Evolutionary conservation across 768 basidiomycete species (phyloP).

Genomic region (Suillus subluteus): DNA sequence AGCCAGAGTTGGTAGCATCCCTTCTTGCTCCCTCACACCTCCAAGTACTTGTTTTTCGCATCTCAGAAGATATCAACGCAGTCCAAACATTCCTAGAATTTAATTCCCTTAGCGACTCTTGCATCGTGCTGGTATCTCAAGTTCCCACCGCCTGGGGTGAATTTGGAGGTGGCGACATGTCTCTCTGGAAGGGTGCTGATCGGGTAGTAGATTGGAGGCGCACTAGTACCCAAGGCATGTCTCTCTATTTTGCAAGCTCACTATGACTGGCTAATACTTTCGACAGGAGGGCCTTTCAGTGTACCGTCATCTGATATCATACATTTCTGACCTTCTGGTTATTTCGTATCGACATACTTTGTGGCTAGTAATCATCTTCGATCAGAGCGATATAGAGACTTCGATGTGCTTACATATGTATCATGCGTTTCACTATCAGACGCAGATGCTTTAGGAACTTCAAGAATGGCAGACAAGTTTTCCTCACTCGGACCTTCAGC

Average conservation of each 20-base stretch:
- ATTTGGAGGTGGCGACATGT: not conserved
- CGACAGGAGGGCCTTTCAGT: not conserved
- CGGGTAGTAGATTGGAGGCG: not conserved
- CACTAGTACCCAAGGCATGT: not conserved
- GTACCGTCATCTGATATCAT: too few species aligned
- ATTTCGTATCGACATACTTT: too few species aligned
- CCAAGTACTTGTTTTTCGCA: not conserved
- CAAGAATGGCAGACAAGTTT: too few species aligned
- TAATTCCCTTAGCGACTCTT: not conserved
- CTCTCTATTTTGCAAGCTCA: not conserved
- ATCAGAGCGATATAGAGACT: too few species aligned
- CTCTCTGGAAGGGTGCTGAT: constrained; percentile 1
- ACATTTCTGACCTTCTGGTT: too few species aligned
- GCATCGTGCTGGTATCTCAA: not conserved
- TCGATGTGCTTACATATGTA: too few species aligned
- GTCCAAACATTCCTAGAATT: not conserved
- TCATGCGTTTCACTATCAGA: too few species aligned
- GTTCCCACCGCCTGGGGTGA: not conserved
- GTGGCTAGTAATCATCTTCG: too few species aligned
- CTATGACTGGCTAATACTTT: not conserved
- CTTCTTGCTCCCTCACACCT: not conserved
- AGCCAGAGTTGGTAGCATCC: not conserved
- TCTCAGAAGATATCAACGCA: not conserved
- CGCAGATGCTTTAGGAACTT: too few species aligned
- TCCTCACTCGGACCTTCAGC: too few species aligned